These are phyloP conservation scores for Trichoderma hamatum DNA, from an alignment of 2,329 filamentous ascomycete genomes.

Conservation along the genomic window DNA sequence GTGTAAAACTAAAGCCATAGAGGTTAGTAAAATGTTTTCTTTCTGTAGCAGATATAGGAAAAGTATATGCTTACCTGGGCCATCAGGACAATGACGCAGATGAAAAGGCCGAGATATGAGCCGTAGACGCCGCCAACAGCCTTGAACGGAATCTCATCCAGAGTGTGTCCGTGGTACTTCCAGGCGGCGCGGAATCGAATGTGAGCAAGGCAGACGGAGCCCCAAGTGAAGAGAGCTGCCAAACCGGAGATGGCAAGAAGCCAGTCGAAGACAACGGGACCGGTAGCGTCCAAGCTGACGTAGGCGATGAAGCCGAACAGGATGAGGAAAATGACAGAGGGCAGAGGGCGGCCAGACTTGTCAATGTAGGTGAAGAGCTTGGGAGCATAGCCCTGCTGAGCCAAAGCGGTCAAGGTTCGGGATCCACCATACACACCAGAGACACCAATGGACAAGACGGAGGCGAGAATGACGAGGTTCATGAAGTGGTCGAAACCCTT, in stretches of 20 bases:
- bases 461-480: slow-evolving; percentile 56
- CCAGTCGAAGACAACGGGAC: slow-evolving; percentile 61
- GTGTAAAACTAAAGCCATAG: slow-evolving; percentile 49
- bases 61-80: slow-evolving; percentile 51
- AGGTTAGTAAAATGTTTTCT: slow-evolving; percentile 20
- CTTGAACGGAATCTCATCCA: slow-evolving; percentile 46
- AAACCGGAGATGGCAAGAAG: slow-evolving; percentile 64
- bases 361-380: slow-evolving; percentile 56
- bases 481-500: slow-evolving; percentile 51
- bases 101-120: slow-evolving; percentile 62
- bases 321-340: slow-evolving; percentile 47
- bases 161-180: slow-evolving; percentile 59
- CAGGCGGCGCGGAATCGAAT: slow-evolving; percentile 67
- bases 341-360: slow-evolving; percentile 52
- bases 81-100: slow-evolving; percentile 59
- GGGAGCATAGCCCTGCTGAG: slow-evolving; percentile 55
- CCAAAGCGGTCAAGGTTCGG: slow-evolving; percentile 55
- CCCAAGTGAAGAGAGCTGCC: slow-evolving; percentile 66
- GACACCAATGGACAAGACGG: slow-evolving; percentile 55
- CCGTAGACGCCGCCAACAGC: slow-evolving; percentile 57
- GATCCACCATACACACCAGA: slow-evolving; percentile 57
- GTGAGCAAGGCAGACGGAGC: slow-evolving; percentile 64
- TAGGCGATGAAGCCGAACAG: slow-evolving; percentile 50
- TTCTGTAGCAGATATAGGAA: not conserved
- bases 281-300: slow-evolving; percentile 47